Evolutionary conservation across 2,329 filamentous ascomycete genomes (phyloP).

Genomic region (Exophiala sp.): DNA sequence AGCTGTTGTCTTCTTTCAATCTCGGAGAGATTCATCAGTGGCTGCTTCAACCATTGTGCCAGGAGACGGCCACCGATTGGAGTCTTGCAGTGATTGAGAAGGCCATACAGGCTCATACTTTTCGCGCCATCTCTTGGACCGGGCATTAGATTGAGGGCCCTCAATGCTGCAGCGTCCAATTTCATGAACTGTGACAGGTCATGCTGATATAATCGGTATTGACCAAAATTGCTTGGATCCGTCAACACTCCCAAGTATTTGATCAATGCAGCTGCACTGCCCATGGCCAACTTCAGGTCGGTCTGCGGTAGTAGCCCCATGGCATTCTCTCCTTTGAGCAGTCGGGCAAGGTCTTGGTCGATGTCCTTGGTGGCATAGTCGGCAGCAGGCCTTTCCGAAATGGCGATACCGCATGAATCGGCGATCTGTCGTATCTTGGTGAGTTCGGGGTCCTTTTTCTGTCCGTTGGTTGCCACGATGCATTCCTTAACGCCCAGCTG

Average conservation of each 20-base stretch:
- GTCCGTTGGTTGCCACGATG: conserved; percentile 73
- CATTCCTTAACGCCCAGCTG: conserved; percentile 95
- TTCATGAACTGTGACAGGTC: conserved; percentile 98
- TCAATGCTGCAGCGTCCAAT: conserved; percentile 87
- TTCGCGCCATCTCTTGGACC: conserved; percentile 92
- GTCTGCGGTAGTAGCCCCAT: conserved; percentile 78
- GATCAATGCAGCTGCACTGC: conserved; percentile 86
- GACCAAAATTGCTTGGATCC: conserved; percentile 90
- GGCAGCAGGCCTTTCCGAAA: conserved; percentile 70
- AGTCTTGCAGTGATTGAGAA: conserved; percentile 97
- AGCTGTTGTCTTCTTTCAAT: conserved; percentile 91
- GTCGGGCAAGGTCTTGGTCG: conserved; percentile 83
- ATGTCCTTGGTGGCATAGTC: conserved; percentile 91
- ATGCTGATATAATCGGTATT: conserved; percentile 96
- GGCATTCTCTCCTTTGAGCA: conserved; percentile 82
- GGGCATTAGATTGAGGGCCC: conserved; percentile 95
- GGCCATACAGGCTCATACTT: conserved; percentile 91
- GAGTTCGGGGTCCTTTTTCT: conserved; percentile 82
- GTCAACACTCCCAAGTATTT: conserved; percentile 90
- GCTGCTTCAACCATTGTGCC: conserved; percentile 96
- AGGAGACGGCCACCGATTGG: conserved; percentile 84
- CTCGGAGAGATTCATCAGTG: conserved; percentile 82
- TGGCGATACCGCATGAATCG: conserved; percentile 84
- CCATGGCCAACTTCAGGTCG: conserved; percentile 93
- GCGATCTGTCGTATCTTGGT: conserved; percentile 84